Conservation (phyloP, 2,329 filamentous ascomycete species). For the Epicoccum nigrum region DNA sequence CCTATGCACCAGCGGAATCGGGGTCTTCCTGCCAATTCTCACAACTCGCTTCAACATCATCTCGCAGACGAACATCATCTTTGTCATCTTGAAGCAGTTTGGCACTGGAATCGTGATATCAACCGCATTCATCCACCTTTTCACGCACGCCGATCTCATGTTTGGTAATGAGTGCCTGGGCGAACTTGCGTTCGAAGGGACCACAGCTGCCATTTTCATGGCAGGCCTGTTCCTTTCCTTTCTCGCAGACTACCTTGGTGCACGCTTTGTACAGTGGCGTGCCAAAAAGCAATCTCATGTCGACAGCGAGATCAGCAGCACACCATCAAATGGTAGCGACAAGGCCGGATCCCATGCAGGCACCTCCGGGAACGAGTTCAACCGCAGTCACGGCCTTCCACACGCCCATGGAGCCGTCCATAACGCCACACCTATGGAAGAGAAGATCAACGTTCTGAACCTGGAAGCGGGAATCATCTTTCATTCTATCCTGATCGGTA, state of each 20-base stretch:
- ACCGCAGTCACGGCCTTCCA: constrained; percentile 20
- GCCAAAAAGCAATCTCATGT: constrained; percentile 25
- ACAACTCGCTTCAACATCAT: constrained; percentile 63
- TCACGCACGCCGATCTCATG: constrained; percentile 75
- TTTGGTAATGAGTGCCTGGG: constrained; percentile 74
- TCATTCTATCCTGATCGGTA: constrained; percentile 71
- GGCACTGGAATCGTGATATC: constrained; percentile 75
- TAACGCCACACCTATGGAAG: constrained; percentile 29
- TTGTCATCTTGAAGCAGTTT: constrained; percentile 72
- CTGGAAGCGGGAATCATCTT: constrained; percentile 78
- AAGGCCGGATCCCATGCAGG: constrained; percentile 16
- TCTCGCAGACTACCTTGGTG: constrained; percentile 70
- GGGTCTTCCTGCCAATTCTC: constrained; percentile 72
- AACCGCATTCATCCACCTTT: constrained; percentile 73
- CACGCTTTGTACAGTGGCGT: constrained; percentile 60
- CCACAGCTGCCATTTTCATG: constrained; percentile 73
- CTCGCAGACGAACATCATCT: constrained; percentile 56
- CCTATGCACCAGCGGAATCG: constrained; percentile 69
- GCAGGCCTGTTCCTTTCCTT: constrained; percentile 76
- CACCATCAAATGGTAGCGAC: constrained; percentile 20
- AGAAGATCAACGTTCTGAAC: constrained; percentile 68
- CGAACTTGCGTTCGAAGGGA: constrained; percentile 69
- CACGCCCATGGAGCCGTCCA: constrained; percentile 33
- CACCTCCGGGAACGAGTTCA: constrained; percentile 22
- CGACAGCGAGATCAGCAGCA: constrained; percentile 22